phyloP scores from a whole-genome alignment of 2,329 filamentous ascomycete species.

The Calonectria montana region DNA sequence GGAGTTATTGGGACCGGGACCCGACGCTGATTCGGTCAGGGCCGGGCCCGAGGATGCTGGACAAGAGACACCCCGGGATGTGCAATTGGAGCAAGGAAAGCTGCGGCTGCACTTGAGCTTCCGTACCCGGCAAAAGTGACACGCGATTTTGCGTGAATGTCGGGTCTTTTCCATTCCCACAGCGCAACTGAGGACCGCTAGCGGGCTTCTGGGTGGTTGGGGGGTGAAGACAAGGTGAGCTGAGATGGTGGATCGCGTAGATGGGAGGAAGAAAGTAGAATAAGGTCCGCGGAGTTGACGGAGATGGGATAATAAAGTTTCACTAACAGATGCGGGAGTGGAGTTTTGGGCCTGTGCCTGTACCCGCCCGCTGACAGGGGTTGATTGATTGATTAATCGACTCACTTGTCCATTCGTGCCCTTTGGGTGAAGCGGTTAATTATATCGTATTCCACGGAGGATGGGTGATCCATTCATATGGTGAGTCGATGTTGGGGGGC shows the following conservation, averaged over 20 bases:
- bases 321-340: neutral
- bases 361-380: neutral
- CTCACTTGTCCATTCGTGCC: too few species aligned
- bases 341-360: neutral
- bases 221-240: neutral
- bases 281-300: constrained; percentile 4
- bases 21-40: constrained; percentile 20
- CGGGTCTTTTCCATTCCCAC: constrained; percentile 23
- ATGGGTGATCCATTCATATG: too few species aligned
- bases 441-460: too few species aligned
- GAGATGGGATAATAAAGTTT: neutral
- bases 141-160: constrained; percentile 49
- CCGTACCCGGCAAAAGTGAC: constrained; percentile 48
- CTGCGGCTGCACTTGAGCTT: constrained; percentile 51
- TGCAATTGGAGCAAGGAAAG: constrained; percentile 52
- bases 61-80: constrained; percentile 48
- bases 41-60: constrained; percentile 25
- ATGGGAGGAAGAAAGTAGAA: neutral
- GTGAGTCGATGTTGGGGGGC: too few species aligned
- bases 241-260: neutral
- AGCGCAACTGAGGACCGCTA: neutral
- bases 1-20: constrained; percentile 6
- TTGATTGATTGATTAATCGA: neutral
- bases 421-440: too few species aligned
- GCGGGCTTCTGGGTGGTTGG: neutral